Conservation (phyloP, 2,329 filamentous ascomycete genomes). For the Hymenoscyphus infarciens region DNA sequence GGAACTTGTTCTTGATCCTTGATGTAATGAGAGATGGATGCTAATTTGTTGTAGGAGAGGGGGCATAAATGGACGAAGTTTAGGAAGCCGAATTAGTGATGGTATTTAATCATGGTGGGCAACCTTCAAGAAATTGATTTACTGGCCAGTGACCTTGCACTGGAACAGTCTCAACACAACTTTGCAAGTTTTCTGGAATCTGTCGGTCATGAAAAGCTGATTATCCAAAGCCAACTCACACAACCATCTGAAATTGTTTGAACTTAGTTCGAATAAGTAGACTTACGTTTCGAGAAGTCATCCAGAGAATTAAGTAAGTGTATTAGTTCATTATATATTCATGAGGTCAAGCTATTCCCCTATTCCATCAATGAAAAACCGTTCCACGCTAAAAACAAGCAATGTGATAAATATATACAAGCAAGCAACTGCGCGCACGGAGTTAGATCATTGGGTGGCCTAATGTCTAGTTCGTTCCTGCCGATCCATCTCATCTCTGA, state of each 20-base stretch:
- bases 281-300: too few relatives aligned
- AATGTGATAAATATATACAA: slow-evolving; percentile 2
- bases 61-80: slow-evolving; percentile 64
- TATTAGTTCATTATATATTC: slow-evolving; percentile 1
- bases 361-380: not conserved
- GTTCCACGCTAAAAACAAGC: not conserved
- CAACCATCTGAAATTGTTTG: too few relatives aligned
- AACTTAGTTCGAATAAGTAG: too few relatives aligned
- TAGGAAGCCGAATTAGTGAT: not conserved
- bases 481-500: slow-evolving; percentile 20
- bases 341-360: not conserved
- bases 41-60: too few relatives aligned
- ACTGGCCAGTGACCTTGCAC: too few relatives aligned
- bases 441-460: not conserved
- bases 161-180: too few relatives aligned
- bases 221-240: too few relatives aligned
- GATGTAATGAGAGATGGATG: too few relatives aligned
- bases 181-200: too few relatives aligned
- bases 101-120: not conserved
- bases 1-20: too few relatives aligned
- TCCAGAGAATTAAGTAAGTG: not conserved
- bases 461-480: slow-evolving; percentile 6
- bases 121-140: too few relatives aligned
- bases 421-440: not conserved
- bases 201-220: too few relatives aligned